Percentiles rank a stretch among this genome's conserved stretches.
These are phyloP conservation scores for Durotheca rogersii DNA, from an alignment of 495 filamentous ascomycete genomes.

Conservation along the genomic window DNA sequence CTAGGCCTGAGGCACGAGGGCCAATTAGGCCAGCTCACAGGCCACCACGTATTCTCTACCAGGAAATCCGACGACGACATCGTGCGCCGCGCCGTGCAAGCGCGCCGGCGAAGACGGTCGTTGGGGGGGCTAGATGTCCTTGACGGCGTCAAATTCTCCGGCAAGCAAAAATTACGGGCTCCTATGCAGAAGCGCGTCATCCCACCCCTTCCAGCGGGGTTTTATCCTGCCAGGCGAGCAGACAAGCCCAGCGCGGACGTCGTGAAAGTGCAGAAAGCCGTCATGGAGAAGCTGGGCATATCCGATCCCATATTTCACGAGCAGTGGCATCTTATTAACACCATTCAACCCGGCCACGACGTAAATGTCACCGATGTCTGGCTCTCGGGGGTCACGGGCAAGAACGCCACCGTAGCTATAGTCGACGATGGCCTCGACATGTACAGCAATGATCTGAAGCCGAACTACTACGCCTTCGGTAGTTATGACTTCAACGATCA, in stretches of 20 bases:
- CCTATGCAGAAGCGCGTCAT: constrained; percentile 73
- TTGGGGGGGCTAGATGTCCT: constrained; percentile 57
- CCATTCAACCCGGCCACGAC: constrained; percentile 78
- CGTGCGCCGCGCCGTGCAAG: constrained; percentile 57
- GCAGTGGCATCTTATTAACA: constrained; percentile 95
- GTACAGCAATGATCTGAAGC: constrained; percentile 91
- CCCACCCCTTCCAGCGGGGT: constrained; percentile 41
- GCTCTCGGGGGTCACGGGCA: constrained; percentile 87
- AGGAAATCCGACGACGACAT: constrained; percentile 63
- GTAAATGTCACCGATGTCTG: constrained; percentile 92
- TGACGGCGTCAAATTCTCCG: constrained; percentile 72
- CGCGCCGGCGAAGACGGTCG: constrained; percentile 61
- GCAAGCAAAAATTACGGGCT: constrained; percentile 75
- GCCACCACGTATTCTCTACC: constrained; percentile 84
- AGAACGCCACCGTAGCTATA: constrained; percentile 85
- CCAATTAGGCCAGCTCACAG: constrained; percentile 71
- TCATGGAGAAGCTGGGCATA: constrained; percentile 68
- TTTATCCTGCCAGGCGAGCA: constrained; percentile 21
- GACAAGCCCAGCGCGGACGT: constrained; percentile 49
- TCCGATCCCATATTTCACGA: constrained; percentile 86
- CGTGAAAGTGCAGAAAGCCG: constrained; percentile 57
- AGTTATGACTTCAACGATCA: constrained; percentile 96
- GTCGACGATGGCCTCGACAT: constrained; percentile 97
- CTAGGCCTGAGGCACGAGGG: constrained; percentile 84
- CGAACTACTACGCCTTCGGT: constrained; percentile 85